Percentiles rank a stretch among this genome's conserved stretches.
Evolutionary conservation across 2,329 filamentous ascomycete species (phyloP).

Genomic region (Talaromyces marneffei): DNA sequence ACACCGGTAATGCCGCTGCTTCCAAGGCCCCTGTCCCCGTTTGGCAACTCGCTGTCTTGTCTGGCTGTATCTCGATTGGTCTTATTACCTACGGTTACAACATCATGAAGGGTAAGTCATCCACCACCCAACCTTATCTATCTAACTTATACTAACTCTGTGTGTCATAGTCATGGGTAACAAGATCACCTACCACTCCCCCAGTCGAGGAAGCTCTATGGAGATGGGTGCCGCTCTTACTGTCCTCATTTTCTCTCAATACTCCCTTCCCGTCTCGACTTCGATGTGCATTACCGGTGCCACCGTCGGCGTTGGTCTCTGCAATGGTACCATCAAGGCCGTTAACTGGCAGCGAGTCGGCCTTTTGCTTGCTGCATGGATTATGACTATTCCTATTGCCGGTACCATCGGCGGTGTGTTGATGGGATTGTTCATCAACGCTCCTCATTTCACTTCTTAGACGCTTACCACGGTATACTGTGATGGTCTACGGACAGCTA

Average conservation of each 20-base stretch:
- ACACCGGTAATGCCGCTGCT: constrained; percentile 52
- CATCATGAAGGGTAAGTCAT: constrained; percentile 67
- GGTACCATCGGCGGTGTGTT: constrained; percentile 28
- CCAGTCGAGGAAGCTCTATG: constrained; percentile 60
- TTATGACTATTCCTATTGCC: constrained; percentile 59
- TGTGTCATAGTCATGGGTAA: constrained; percentile 65
- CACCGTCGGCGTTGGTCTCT: constrained; percentile 70
- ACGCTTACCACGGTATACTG: background rate
- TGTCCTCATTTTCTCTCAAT: constrained; percentile 69
- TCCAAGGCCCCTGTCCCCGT: constrained; percentile 60
- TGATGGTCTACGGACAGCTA: background rate
- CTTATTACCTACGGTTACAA: constrained; percentile 74
- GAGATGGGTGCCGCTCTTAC: constrained; percentile 75
- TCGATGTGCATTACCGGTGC: constrained; percentile 76
- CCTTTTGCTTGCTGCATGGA: constrained; percentile 62
- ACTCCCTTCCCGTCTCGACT: constrained; percentile 68
- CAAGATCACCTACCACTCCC: constrained; percentile 67
- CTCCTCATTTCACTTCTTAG: constrained; percentile 5
- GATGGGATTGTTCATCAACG: constrained; percentile 14
- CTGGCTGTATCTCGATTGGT: constrained; percentile 35
- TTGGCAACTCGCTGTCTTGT: constrained; percentile 47
- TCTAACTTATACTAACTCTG: constrained; percentile 16
- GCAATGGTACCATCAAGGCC: constrained; percentile 65
- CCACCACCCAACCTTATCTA: background rate
- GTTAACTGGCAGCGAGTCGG: constrained; percentile 71